Conservation (phyloP, 768 basidiomycete species). For the Termitomyces heimii region DNA sequence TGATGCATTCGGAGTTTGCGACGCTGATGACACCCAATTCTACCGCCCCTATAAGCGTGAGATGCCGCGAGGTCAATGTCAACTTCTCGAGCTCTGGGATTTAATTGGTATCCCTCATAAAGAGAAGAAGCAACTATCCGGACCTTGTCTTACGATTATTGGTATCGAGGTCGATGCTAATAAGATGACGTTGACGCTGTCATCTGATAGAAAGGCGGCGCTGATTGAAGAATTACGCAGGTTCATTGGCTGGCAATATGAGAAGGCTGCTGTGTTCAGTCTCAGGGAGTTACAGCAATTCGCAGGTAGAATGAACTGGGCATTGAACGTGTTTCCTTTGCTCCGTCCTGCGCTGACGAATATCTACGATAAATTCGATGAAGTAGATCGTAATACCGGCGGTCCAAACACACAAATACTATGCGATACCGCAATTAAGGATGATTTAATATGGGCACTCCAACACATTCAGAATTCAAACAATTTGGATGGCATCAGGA, state of each 20-base stretch:
- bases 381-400: background rate
- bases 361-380: background rate
- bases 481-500: background rate
- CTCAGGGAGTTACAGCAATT: background rate
- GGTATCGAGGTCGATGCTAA: constrained; percentile 3
- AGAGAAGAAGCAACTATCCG: background rate
- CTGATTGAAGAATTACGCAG: background rate
- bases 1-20: background rate
- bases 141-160: background rate
- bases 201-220: background rate
- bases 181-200: background rate
- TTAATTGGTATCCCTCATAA: constrained; percentile 2
- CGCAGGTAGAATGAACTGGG: background rate
- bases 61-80: background rate
- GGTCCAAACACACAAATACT: background rate
- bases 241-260: background rate
- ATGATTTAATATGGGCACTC: background rate
- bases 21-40: background rate
- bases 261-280: background rate
- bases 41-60: background rate
- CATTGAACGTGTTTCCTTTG: constrained; percentile 4
- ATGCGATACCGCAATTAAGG: background rate
- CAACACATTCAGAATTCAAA: background rate
- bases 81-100: background rate
- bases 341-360: background rate